Percentiles rank a stretch among this genome's conserved stretches.
These are phyloP conservation scores for Beauveria sp. DNA, from an alignment of 2,329 filamentous ascomycete species.

Conservation along the genomic window DNA sequence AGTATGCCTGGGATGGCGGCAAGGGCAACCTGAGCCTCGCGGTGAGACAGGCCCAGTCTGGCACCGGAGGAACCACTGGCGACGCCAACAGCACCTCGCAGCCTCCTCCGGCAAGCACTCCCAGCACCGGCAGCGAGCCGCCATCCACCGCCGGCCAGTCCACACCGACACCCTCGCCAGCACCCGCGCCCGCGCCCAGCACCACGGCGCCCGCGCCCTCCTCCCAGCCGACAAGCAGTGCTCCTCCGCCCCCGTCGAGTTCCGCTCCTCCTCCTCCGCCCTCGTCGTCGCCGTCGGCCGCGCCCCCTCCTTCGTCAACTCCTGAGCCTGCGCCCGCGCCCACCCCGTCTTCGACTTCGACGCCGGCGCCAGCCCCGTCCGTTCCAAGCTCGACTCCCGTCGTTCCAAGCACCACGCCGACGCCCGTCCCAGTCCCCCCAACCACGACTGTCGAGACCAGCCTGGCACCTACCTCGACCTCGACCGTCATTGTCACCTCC, in stretches of 20 bases:
- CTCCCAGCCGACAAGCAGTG: not conserved
- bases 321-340: not conserved
- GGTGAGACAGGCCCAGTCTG: not conserved
- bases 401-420: slow-evolving; percentile 4
- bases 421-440: not conserved
- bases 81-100: not conserved
- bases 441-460: not conserved
- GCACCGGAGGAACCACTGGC: not conserved
- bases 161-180: not conserved
- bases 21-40: not conserved
- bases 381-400: not conserved
- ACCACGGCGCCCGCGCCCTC: not conserved
- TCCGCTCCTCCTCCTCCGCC: not conserved
- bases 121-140: not conserved
- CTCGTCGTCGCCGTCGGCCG: not conserved
- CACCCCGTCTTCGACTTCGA: slow-evolving; percentile 8
- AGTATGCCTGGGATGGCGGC: not conserved
- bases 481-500: slow-evolving; percentile 21
- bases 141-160: not conserved
- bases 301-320: not conserved
- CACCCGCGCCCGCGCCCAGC: not conserved
- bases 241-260: not conserved
- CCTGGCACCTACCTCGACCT: slow-evolving; percentile 16
- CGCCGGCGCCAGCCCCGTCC: not conserved
- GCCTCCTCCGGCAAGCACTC: not conserved